A percentile compares a stretch with the other conserved stretches of the same genome.
Conservation (phyloP, 2,329 filamentous ascomycete genomes). For the Parascedosporium putredinis region DNA sequence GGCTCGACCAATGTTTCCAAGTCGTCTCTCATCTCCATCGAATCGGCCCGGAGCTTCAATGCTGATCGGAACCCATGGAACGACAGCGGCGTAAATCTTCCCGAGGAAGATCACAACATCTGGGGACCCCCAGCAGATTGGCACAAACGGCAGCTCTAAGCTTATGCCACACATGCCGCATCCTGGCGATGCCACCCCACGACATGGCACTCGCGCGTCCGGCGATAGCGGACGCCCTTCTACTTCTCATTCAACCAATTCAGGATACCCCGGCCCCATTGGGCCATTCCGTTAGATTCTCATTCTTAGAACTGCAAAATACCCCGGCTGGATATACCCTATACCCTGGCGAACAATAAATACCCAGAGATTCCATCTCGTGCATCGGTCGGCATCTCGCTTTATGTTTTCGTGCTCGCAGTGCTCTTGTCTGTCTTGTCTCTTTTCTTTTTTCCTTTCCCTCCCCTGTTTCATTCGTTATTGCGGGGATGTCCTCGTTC, state of each 20-base stretch:
- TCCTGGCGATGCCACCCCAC: constrained; percentile 72
- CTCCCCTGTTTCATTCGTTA: constrained; percentile 9
- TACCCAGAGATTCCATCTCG: constrained; percentile 35
- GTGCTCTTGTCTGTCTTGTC: constrained; percentile 10
- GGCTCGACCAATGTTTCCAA: constrained; percentile 85
- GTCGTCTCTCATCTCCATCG: constrained; percentile 89
- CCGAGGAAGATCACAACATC: constrained; percentile 64
- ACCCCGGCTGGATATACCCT: constrained; percentile 58
- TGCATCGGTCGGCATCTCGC: constrained; percentile 37
- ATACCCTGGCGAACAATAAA: constrained; percentile 55
- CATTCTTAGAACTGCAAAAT: constrained; percentile 36
- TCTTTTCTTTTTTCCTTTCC: constrained; percentile 7
- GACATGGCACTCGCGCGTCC: constrained; percentile 73
- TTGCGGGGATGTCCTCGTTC: constrained; percentile 11
- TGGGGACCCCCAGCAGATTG: constrained; percentile 33
- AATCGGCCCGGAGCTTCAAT: constrained; percentile 81
- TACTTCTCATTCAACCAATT: constrained; percentile 89
- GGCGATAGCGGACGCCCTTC: constrained; percentile 86
- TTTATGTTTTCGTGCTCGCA: constrained; percentile 14
- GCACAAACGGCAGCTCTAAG: constrained; percentile 31
- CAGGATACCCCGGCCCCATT: constrained; percentile 90
- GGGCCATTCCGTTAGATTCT: constrained; percentile 74
- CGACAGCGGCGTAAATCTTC: constrained; percentile 88
- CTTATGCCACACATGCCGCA: constrained; percentile 50
- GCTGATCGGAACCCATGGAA: constrained; percentile 97